These are phyloP conservation scores for Capronia epimyces DNA, from an alignment of 2,329 filamentous ascomycete species.

Conservation along the genomic window DNA sequence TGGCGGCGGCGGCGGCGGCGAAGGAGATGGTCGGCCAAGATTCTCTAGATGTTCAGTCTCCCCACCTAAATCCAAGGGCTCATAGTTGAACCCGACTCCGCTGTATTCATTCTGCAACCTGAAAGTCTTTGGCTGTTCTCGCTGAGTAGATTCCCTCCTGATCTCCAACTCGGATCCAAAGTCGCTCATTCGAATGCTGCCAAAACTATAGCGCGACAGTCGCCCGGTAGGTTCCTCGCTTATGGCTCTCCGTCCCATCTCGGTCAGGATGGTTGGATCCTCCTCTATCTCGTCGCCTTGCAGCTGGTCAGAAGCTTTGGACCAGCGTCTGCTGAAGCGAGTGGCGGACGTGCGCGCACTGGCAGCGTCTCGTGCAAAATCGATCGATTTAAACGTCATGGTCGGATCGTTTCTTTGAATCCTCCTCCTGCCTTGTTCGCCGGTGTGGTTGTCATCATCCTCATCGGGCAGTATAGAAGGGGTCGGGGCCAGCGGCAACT, in stretches of 20 bases:
- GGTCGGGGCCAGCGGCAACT: slow-evolving; percentile 30
- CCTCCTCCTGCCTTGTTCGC: slow-evolving; percentile 7
- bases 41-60: slow-evolving; percentile 21
- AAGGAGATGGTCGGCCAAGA: slow-evolving; percentile 15
- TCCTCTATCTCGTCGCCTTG: slow-evolving; percentile 30
- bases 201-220: slow-evolving; percentile 42
- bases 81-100: slow-evolving; percentile 38
- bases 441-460: no score
- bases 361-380: slow-evolving; percentile 9
- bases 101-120: slow-evolving; percentile 41
- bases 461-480: slow-evolving; percentile 25
- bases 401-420: slow-evolving; percentile 13
- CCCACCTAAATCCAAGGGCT: slow-evolving; percentile 34
- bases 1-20: not conserved
- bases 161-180: slow-evolving; percentile 42
- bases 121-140: slow-evolving; percentile 7
- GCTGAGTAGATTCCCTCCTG: slow-evolving; percentile 24
- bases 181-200: slow-evolving; percentile 44
- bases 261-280: slow-evolving; percentile 31
- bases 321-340: slow-evolving; percentile 32
- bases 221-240: slow-evolving; percentile 36
- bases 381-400: slow-evolving; percentile 26
- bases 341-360: no score
- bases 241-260: slow-evolving; percentile 41
- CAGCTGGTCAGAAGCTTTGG: slow-evolving; percentile 41